Conservation (phyloP, 805 yeast genomes). For the Teunomyces gatunensis region DNA sequence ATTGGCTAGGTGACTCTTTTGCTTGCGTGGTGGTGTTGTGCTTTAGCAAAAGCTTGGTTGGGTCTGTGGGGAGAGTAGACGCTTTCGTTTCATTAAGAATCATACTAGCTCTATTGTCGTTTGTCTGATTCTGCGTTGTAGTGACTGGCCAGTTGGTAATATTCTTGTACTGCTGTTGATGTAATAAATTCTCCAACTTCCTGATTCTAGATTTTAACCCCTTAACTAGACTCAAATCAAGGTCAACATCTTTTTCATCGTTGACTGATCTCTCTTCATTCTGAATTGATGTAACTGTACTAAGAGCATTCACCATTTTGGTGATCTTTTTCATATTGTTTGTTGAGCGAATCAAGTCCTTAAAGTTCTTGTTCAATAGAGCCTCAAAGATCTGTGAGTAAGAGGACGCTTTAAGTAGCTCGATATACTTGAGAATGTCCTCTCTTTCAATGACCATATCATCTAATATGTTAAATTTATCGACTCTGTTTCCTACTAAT, state of each 20-base stretch:
- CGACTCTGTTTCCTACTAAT: constrained; percentile 26
- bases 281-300: constrained; percentile 24
- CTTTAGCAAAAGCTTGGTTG: constrained; percentile 28
- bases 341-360: constrained; percentile 42
- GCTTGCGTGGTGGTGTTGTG: constrained; percentile 5
- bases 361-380: constrained; percentile 43
- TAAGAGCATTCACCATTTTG: constrained; percentile 29
- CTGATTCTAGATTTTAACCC: constrained; percentile 72
- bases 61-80: constrained; percentile 12
- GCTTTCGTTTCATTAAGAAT: constrained; percentile 13
- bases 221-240: constrained; percentile 41
- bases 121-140: constrained; percentile 14
- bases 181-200: constrained; percentile 73
- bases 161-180: constrained; percentile 65
- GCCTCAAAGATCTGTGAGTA: constrained; percentile 33
- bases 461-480: constrained; percentile 32
- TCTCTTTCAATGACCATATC: constrained; percentile 33
- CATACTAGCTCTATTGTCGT: constrained; percentile 15
- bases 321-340: constrained; percentile 35
- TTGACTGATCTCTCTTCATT: constrained; percentile 12
- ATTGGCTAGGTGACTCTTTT: constrained; percentile 1
- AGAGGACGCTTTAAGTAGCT: constrained; percentile 21
- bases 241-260: constrained; percentile 24
- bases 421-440: constrained; percentile 30
- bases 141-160: constrained; percentile 46